Percentiles rank a stretch among this genome's conserved stretches.
phyloP scores from a whole-genome alignment of 176 grass and related monocot genomes.

The Poa pratensis region DNA sequence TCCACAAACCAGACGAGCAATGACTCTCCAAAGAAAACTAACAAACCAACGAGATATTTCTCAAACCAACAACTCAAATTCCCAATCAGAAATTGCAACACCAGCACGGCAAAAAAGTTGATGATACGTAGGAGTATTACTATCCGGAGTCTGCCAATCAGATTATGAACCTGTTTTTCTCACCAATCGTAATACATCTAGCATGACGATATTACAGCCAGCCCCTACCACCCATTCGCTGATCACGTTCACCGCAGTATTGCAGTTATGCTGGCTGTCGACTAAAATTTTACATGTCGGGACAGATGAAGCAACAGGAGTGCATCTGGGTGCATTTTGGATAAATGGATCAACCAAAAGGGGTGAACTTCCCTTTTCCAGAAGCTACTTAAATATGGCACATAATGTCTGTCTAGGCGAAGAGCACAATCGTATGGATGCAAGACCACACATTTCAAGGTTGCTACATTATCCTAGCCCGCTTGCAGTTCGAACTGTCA shows the following conservation, averaged over 20 bases:
- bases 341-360: not conserved
- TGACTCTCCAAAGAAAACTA: not conserved
- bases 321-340: slow-evolving; percentile 3
- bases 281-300: not conserved
- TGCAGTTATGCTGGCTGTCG: not conserved
- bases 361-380: not conserved
- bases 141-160: not conserved
- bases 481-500: slow-evolving; percentile 51
- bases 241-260: not conserved
- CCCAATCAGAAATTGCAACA: not conserved
- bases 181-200: not conserved
- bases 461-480: slow-evolving; percentile 44
- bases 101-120: not conserved
- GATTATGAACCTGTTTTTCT: not conserved
- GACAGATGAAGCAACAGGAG: not conserved
- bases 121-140: not conserved
- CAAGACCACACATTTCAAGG: not conserved
- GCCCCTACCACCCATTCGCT: not conserved
- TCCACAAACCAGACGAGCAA: not conserved
- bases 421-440: not conserved
- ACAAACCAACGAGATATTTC: not conserved
- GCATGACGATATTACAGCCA: not conserved
- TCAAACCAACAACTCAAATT: not conserved
- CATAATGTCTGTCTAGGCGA: not conserved
- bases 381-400: slow-evolving; percentile 1